Evolutionary conservation across 495 filamentous ascomycete species (phyloP), one percentile per base, ranked within the genome.

Genomic region (Trichoderma reesei): DNA sequence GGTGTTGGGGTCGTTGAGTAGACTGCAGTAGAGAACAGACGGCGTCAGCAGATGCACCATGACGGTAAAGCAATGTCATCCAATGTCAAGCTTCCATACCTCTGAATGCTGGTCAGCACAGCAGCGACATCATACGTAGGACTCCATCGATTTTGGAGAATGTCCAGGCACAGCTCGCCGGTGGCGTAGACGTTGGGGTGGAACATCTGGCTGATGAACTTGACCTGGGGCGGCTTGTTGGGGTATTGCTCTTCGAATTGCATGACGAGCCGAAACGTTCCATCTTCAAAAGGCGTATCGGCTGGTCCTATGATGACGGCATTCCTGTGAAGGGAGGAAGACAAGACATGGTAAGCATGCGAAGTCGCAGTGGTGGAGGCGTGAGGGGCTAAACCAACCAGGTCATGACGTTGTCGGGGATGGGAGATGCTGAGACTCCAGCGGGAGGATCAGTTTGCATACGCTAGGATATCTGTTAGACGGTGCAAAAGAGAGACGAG

Each of bases 391-490:
- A 26, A 63, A 56, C 80, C 68, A 84, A 98, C 94, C 94, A 98
- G 61, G 92, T 97, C 94, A 98, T 98, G 51, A 98, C 94, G 82
- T 98, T 98, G 73, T 98, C 94, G 51, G 93, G 90, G 26, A 98
- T 89, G 1, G 94, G 94, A 41, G 94, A 97, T 41, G 94, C 94
- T 64, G 93, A 97, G 51, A 98, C 94, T 65, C 94, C 94, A 66
- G 93, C 95, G 8, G 94, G 94, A 70, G 94, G 94, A 72, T 98
- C 94, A 65, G 93, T 97, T 81, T 98, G 94, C 95, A 98, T 98
- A 74, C 94, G 91, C 94, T 97, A 71, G 46, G 65, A 26, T 54
- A 64, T 26, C 46, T 63, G 3, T 39, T 63, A 67, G 44, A 70
- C 63, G 34, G 7, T 48, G 44, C 26, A 36, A 34, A 34, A 33